phyloP scores from a whole-genome alignment of 2,329 filamentous ascomycete genomes.

The Thelonectria blattea region DNA sequence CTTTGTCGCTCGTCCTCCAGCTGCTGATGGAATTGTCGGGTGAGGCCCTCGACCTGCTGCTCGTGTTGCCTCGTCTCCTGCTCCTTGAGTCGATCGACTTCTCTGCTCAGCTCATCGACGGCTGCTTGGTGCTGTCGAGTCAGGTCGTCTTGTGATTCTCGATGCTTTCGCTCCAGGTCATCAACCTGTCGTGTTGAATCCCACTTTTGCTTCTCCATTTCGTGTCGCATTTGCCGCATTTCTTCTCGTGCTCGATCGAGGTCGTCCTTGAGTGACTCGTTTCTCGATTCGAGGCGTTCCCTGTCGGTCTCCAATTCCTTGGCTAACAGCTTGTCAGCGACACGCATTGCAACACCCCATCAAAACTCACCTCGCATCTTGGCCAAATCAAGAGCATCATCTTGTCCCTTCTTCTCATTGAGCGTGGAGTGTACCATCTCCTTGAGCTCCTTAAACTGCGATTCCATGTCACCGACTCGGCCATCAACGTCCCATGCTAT shows the following conservation, averaged over 20 bases:
- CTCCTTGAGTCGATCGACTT: constrained; percentile 50
- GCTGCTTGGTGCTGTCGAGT: constrained; percentile 43
- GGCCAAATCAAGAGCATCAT: constrained; percentile 75
- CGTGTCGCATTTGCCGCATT: constrained; percentile 42
- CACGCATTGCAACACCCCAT: accelerated
- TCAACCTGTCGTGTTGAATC: constrained; percentile 57
- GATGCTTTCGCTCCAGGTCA: constrained; percentile 52
- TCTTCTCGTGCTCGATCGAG: constrained; percentile 54
- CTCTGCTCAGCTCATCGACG: constrained; percentile 50
- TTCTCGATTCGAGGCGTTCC: constrained; percentile 54
- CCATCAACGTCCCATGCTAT: constrained; percentile 82
- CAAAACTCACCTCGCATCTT: constrained; percentile 72
- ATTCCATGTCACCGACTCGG: constrained; percentile 77
- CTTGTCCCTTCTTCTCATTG: constrained; percentile 70
- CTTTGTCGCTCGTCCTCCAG: constrained; percentile 68
- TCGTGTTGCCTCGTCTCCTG: constrained; percentile 64
- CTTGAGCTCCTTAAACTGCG: constrained; percentile 73
- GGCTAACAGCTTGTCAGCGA: constrained; percentile 43
- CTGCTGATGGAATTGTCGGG: constrained; percentile 66
- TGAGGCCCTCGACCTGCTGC: constrained; percentile 70
- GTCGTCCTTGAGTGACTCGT: constrained; percentile 65
- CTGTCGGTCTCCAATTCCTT: constrained; percentile 56
- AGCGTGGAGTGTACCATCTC: constrained; percentile 74
- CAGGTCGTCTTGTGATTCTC: constrained; percentile 44
- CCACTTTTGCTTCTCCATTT: constrained; percentile 47